These are phyloP conservation scores for Haberlea rhodopensis DNA, from an alignment of 257 asterid species.

Conservation along the genomic window DNA sequence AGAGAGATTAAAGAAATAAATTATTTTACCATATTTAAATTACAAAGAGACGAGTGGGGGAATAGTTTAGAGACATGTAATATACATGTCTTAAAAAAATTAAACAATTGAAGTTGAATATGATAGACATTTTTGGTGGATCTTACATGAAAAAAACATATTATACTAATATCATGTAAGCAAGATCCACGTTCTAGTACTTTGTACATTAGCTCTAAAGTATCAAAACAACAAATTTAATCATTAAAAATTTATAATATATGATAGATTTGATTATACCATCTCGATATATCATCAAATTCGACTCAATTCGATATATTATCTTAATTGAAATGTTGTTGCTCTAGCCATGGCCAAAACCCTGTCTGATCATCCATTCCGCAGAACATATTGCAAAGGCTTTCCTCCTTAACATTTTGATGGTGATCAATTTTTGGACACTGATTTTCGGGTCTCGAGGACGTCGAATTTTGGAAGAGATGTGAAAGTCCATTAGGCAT, in stretches of 20 bases:
- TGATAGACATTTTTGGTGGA: too few species aligned
- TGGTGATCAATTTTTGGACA: slow-evolving; percentile 31
- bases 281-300: neutral
- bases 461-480: slow-evolving; percentile 35
- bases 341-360: slow-evolving; percentile 98
- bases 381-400: slow-evolving; percentile 74
- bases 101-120: too few species aligned
- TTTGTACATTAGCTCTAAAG: neutral
- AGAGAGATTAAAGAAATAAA: too few species aligned
- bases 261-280: neutral
- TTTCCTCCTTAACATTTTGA: slow-evolving; percentile 72
- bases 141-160: too few species aligned
- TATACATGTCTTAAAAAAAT: too few species aligned
- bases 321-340: slow-evolving; percentile 61
- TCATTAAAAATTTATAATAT: too few species aligned
- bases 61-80: too few species aligned
- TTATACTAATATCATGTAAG: neutral
- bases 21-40: too few species aligned
- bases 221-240: neutral
- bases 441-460: slow-evolving; percentile 29
- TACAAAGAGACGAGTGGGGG: too few species aligned
- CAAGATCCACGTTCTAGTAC: neutral
- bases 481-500: slow-evolving; percentile 31
- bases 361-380: slow-evolving; percentile 88
- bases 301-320: too few species aligned